These are phyloP conservation scores for Calonectria pteridis DNA, from an alignment of 2,329 filamentous ascomycete species.

Conservation along the genomic window DNA sequence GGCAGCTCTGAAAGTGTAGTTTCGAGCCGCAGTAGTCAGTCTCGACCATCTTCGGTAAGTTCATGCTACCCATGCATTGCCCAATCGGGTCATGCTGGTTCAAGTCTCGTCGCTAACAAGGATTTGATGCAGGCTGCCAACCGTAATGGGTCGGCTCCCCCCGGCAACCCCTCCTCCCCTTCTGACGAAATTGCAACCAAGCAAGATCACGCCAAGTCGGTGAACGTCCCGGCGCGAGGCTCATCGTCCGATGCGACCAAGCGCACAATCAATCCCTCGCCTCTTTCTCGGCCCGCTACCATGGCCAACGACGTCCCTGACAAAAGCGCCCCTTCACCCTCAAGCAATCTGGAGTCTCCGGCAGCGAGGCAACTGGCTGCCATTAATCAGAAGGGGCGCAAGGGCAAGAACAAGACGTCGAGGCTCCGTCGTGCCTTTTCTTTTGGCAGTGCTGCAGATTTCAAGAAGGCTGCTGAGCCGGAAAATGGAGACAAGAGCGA, in stretches of 20 bases:
- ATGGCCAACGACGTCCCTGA: slow-evolving; percentile 68
- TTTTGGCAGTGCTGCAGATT: slow-evolving; percentile 94
- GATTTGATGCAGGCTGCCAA: slow-evolving; percentile 68
- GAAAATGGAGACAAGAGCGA: slow-evolving; percentile 53
- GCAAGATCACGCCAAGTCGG: slow-evolving; percentile 66
- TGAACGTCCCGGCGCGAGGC: slow-evolving; percentile 71
- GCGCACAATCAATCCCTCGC: slow-evolving; percentile 76
- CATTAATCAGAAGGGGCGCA: slow-evolving; percentile 84
- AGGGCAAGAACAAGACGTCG: slow-evolving; percentile 86
- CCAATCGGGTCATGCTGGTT: slow-evolving; percentile 58
- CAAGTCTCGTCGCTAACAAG: slow-evolving; percentile 61
- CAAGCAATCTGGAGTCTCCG: slow-evolving; percentile 67
- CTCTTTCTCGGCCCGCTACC: slow-evolving; percentile 77
- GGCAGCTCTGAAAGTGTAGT: slow-evolving; percentile 75
- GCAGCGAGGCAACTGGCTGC: slow-evolving; percentile 88
- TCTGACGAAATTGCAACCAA: slow-evolving; percentile 61
- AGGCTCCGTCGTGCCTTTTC: slow-evolving; percentile 92
- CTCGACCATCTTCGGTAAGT: slow-evolving; percentile 77
- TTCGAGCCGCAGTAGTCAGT: slow-evolving; percentile 69
- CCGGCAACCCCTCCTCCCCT: slow-evolving; percentile 64
- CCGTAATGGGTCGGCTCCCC: slow-evolving; percentile 67
- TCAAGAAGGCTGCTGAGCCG: slow-evolving; percentile 78
- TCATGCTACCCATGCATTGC: slow-evolving; percentile 46
- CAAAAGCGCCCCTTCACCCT: slow-evolving; percentile 46
- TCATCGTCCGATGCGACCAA: slow-evolving; percentile 77